These are phyloP conservation scores for Globisporangium nodosum DNA, from an alignment of 352 stramenopile species.

Conservation along the genomic window DNA sequence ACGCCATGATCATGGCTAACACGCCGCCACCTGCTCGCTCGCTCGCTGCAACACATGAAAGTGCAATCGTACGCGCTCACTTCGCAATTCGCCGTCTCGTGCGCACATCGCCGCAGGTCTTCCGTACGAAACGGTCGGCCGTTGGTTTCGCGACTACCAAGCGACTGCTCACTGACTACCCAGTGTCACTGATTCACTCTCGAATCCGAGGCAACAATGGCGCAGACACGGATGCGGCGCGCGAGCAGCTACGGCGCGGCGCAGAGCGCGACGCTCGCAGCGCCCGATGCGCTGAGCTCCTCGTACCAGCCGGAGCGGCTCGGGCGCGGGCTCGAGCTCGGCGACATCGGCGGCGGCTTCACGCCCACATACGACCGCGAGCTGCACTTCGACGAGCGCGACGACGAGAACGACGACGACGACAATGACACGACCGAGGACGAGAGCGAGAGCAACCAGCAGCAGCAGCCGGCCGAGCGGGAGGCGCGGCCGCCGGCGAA, in stretches of 20 bases:
- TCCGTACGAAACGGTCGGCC: no score
- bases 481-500: neutral
- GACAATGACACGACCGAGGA: slow-evolving; percentile 15
- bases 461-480: neutral
- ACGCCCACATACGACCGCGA: slow-evolving; percentile 7
- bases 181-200: neutral
- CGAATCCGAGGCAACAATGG: neutral
- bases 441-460: slow-evolving; percentile 7
- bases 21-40: no score
- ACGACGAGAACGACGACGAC: slow-evolving; percentile 13
- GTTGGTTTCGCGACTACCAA: neutral
- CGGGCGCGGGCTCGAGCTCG: neutral
- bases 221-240: slow-evolving; percentile 9
- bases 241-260: slow-evolving; percentile 11
- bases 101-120: no score
- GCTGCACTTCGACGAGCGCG: slow-evolving; percentile 16
- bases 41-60: no score
- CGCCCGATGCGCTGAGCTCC: slow-evolving; percentile 2
- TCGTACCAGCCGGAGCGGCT: slow-evolving; percentile 10
- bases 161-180: neutral
- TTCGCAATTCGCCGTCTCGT: no score
- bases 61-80: no score
- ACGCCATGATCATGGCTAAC: neutral
- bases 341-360: slow-evolving; percentile 2
- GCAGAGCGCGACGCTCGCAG: slow-evolving; percentile 2